A percentile compares a stretch with the other conserved stretches of the same genome.
phyloP scores from a whole-genome alignment of 1,284 basidiomycete genomes.

The Coniferiporia sulphurascens region DNA sequence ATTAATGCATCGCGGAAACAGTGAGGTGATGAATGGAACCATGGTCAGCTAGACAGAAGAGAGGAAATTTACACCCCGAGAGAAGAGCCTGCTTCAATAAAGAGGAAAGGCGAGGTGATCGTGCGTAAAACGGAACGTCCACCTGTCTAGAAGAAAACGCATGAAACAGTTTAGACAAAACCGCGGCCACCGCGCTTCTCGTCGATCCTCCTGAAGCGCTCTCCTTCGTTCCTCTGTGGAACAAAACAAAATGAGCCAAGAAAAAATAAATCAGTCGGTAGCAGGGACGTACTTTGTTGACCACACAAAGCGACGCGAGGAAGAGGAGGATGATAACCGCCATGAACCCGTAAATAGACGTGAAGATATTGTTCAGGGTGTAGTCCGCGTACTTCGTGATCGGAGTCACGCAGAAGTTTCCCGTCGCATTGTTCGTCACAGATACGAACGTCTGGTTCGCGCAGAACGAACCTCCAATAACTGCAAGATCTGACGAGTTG shows the following conservation, averaged over 20 bases:
- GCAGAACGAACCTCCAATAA: slow-evolving; percentile 61
- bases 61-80: neutral
- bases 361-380: slow-evolving; percentile 76
- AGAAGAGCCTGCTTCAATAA: slow-evolving; percentile 12
- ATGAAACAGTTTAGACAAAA: slow-evolving; percentile 58
- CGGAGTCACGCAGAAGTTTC: slow-evolving; percentile 59
- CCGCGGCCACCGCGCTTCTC: slow-evolving; percentile 77
- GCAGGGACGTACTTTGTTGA: slow-evolving; percentile 56
- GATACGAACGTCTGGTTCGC: slow-evolving; percentile 44
- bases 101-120: neutral
- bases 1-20: neutral
- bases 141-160: neutral
- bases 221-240: slow-evolving; percentile 64
- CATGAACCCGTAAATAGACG: slow-evolving; percentile 76
- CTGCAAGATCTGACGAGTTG: slow-evolving; percentile 53
- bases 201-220: slow-evolving; percentile 83
- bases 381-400: slow-evolving; percentile 62
- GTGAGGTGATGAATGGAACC: neutral
- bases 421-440: slow-evolving; percentile 38
- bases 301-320: slow-evolving; percentile 76
- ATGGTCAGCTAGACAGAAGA: neutral
- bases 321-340: slow-evolving; percentile 70
- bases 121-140: neutral
- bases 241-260: slow-evolving; percentile 19
- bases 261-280: slow-evolving; percentile 2